phyloP scores from a whole-genome alignment of 805 yeast genomes.

The Yarrowia keelungensis region DNA sequence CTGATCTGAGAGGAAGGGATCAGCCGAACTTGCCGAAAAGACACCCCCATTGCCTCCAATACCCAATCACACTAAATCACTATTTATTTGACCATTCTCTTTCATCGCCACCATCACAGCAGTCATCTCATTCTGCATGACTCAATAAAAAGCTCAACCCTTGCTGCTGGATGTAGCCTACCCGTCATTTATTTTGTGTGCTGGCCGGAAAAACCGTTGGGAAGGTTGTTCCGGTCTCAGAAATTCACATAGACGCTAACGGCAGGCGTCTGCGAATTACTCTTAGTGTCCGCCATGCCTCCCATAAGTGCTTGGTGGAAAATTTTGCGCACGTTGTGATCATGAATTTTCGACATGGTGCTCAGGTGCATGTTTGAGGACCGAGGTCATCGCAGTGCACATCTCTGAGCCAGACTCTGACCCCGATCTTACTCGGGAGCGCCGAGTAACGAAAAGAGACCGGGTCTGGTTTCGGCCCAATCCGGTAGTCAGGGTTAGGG shows the following conservation, averaged over 20 bases:
- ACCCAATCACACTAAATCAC: no score
- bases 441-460: constrained; percentile 26
- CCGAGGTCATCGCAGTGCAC: constrained; percentile 16
- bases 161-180: constrained; percentile 13
- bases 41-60: no score
- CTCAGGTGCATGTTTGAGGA: background rate
- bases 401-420: constrained; percentile 11
- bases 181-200: background rate
- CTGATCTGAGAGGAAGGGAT: no score
- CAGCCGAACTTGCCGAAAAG: background rate
- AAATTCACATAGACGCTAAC: constrained; percentile 23
- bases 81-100: background rate
- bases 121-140: constrained; percentile 6
- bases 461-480: constrained; percentile 3
- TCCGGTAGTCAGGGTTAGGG: constrained; percentile 1
- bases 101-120: background rate
- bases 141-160: constrained; percentile 29
- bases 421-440: background rate
- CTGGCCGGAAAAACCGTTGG: constrained; percentile 28
- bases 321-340: background rate
- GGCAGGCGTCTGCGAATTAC: constrained; percentile 32
- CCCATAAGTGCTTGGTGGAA: constrained; percentile 3
- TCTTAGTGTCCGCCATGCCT: background rate
- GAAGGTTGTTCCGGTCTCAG: constrained; percentile 38
- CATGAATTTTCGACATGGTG: no score